Evolutionary conservation across 305 asterid species (phyloP).

Genomic region (Withania somnifera): DNA sequence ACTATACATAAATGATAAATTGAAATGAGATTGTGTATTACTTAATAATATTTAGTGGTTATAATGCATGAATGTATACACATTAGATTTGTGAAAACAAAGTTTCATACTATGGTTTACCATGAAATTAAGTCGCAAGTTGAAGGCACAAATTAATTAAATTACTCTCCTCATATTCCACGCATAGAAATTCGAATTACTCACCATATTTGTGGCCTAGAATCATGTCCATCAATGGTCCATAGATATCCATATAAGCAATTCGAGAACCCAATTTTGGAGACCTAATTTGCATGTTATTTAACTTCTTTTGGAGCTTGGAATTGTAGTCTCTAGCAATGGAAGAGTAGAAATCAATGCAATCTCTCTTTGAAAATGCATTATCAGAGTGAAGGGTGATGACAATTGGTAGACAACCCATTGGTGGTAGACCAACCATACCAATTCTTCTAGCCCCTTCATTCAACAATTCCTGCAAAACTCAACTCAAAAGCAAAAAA

Average conservation of each 20-base stretch:
- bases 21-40: background rate
- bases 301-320: conserved; percentile 32
- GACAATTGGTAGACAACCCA: conserved; percentile 68
- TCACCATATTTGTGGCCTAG: conserved; percentile 34
- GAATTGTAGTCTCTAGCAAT: conserved; percentile 38
- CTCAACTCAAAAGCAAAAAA: background rate
- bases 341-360: conserved; percentile 24
- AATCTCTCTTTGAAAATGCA: conserved; percentile 26
- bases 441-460: conserved; percentile 63
- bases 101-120: too few species aligned
- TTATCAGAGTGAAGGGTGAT: conserved; percentile 31
- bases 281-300: conserved; percentile 1
- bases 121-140: too few species aligned
- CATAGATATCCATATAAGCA: conserved; percentile 36
- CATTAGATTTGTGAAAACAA: background rate
- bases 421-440: conserved; percentile 59
- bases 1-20: background rate
- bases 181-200: background rate
- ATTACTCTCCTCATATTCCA: background rate
- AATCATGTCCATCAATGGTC: conserved; percentile 31
- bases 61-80: background rate
- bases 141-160: too few species aligned
- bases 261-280: conserved; percentile 18
- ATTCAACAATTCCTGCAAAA: conserved; percentile 31
- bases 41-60: background rate